Conservation (phyloP, 768 basidiomycete genomes). For the Lactarius sp. region DNA sequence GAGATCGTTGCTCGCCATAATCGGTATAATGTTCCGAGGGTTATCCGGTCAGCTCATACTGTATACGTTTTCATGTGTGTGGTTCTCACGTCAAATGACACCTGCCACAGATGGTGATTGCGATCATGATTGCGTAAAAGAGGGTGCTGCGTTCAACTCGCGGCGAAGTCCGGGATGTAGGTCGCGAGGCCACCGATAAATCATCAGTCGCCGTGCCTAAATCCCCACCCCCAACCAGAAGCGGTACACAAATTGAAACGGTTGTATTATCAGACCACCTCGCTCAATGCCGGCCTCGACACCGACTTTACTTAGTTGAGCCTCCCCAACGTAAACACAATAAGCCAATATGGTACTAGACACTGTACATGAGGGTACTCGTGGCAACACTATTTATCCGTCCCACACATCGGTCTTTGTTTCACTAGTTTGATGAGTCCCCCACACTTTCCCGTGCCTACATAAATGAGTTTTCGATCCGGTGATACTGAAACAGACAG, state of each 20-base stretch:
- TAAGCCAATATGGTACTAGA: neutral
- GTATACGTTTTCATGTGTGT: neutral
- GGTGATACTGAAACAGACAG: neutral
- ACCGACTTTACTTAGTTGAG: neutral
- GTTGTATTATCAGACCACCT: neutral
- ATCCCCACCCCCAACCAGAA: neutral
- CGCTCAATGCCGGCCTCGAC: neutral
- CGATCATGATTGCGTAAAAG: neutral
- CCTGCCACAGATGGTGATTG: neutral
- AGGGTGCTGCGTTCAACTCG: neutral
- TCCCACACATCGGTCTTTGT: neutral
- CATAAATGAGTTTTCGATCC: neutral
- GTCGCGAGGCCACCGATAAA: neutral
- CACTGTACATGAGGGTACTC: slow-evolving; percentile 2
- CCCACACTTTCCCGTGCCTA: neutral
- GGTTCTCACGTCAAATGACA: neutral
- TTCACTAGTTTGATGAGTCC: slow-evolving; percentile 1
- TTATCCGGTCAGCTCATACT: neutral
- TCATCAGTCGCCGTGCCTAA: neutral
- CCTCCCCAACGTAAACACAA: neutral
- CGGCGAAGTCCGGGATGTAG: neutral
- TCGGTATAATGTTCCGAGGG: neutral
- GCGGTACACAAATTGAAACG: neutral
- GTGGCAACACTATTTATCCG: neutral
- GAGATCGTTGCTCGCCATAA: neutral